Evolutionary conservation across 129 eudicot species (phyloP), one percentile per base, ranked within the genome.

Genomic region (Deinandra increscens): DNA sequence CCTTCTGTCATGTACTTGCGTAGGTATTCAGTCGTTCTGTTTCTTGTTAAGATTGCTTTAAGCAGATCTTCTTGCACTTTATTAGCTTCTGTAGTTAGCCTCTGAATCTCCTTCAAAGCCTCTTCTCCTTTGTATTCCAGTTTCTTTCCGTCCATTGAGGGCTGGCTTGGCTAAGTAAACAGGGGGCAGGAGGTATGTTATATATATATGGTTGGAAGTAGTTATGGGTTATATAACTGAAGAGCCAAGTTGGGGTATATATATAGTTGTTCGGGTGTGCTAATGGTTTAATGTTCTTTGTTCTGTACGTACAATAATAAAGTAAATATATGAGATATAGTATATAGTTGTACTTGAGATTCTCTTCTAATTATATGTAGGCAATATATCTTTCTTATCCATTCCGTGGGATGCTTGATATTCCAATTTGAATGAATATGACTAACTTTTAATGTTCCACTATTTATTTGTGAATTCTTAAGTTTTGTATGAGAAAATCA

Each of bases 121-220:
- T 81, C 85, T 23, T 70, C 84, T 5, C 97, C 97, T 81, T 90
- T 90, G 87, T 90, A 90, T 60, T 90, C 97, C 44, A 87, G 56
- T 72, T 81, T 90, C 80, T 90, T 90, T 9, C 91, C 91, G 6
- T 86, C 44, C 31, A 26, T 31, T 8, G 39, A 60, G 41, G 48
- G 42, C n/a, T n/a, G n/a, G n/a, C n/a, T n/a, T 60, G 51, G 15
- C 45, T 46, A 22, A 65, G 50, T 34, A 5, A 26, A 56, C 55
- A 41, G 60, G 53, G 20, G 12, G 67, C n/a, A n/a, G n/a, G n/a
- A n/a, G n/a, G 31, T 26, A 26, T 26, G 31, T 26, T 26, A 26
- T n/a, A n/a, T n/a, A n/a, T n/a, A n/a, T 44, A 50, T 44, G 23
- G 42, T 71, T 65, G 46, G 43, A 72, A 46, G 73, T 79, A 26